Conservation (phyloP, 1,139 yeast species). For the Nakaseomyces kungkrabaensis region DNA sequence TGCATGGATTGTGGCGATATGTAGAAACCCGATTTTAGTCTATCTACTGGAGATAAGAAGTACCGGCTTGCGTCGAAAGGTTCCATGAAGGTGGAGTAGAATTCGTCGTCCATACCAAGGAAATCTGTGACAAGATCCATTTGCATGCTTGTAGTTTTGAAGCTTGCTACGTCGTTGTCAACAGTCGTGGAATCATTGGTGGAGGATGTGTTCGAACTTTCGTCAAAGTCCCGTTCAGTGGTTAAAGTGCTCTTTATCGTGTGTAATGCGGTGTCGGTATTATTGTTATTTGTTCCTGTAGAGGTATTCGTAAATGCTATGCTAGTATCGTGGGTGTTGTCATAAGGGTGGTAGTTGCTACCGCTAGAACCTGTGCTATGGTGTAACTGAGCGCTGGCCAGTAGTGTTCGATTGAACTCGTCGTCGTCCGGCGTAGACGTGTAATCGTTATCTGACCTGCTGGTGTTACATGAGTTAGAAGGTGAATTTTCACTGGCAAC, state of each 20-base stretch:
- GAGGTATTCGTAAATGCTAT: conserved; percentile 2
- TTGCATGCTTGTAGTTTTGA: neutral
- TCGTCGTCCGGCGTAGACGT: conserved; percentile 1
- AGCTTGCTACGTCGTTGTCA: neutral
- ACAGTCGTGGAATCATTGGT: neutral
- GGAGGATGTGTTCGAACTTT: too few species aligned
- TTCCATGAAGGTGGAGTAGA: conserved; percentile 2
- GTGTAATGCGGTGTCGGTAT: neutral
- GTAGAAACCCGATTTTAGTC: neutral
- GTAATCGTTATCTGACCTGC: conserved; percentile 1
- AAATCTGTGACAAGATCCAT: neutral
- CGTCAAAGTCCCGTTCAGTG: neutral
- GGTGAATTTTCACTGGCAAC: neutral
- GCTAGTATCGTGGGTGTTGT: conserved; percentile 1
- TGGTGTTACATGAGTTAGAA: neutral
- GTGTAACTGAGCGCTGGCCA: neutral
- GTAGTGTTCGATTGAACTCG: conserved; percentile 1
- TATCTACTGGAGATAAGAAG: conserved; percentile 1
- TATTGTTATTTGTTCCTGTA: neutral
- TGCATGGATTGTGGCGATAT: conserved; percentile 1
- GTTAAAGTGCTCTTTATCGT: neutral
- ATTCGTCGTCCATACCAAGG: neutral
- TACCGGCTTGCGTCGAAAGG: conserved; percentile 2
- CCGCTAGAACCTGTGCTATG: neutral
- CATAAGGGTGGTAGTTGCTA: neutral